phyloP scores from a whole-genome alignment of 257 asterid genomes.

The Penstemon barbatus region DNA sequence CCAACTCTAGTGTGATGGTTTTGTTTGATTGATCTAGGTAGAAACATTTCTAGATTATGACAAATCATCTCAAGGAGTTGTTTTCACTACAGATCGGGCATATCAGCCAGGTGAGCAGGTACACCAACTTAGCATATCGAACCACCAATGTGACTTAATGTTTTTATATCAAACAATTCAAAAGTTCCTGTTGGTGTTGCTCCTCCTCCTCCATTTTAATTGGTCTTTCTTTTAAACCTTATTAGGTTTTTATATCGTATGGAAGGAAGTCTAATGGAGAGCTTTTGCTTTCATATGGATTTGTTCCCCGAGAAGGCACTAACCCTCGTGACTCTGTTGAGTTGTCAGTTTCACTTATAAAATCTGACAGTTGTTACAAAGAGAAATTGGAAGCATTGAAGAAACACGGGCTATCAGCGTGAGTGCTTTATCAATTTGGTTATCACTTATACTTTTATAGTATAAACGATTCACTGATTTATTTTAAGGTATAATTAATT shows the following conservation, averaged over 20 bases:
- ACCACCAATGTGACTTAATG: constrained; percentile 3
- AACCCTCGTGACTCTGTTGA: constrained; percentile 86
- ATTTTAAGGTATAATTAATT: neutral
- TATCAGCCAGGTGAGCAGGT: constrained; percentile 99
- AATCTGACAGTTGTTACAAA: constrained; percentile 75
- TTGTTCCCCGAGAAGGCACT: constrained; percentile 96
- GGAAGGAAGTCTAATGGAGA: constrained; percentile 93
- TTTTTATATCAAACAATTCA: constrained; percentile 1
- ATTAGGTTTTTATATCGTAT: constrained; percentile 89
- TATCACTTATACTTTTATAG: constrained; percentile 3
- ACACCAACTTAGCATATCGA: constrained; percentile 35
- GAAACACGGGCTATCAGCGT: constrained; percentile 74
- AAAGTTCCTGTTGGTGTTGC: too few species aligned
- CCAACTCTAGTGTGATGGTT: constrained; percentile 27
- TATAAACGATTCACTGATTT: constrained; percentile 6
- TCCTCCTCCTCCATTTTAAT: too few species aligned
- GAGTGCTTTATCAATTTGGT: constrained; percentile 33
- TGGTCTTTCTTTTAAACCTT: neutral
- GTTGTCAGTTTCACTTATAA: constrained; percentile 58
- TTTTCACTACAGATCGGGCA: constrained; percentile 84
- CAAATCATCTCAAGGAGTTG: constrained; percentile 82
- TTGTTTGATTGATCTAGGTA: constrained; percentile 49
- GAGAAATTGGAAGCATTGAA: constrained; percentile 67
- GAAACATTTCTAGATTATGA: constrained; percentile 90
- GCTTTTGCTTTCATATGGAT: constrained; percentile 91